A percentile compares a stretch with the other conserved stretches of the same genome.
These are phyloP conservation scores for Claviceps quebecensis DNA, from an alignment of 2,329 filamentous ascomycete species.

Conservation along the genomic window DNA sequence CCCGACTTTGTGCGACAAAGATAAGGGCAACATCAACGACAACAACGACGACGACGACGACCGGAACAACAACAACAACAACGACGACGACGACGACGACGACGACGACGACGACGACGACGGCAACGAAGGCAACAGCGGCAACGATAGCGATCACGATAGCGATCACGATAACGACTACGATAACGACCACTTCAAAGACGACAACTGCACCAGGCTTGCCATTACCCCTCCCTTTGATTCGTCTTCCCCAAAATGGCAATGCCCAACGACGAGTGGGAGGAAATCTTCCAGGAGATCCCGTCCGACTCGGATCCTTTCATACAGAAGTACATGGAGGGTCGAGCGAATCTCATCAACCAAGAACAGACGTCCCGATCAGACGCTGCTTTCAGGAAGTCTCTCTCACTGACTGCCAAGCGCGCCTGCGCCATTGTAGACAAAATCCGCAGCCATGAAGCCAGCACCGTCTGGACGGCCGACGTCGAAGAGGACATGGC, in stretches of 20 bases:
- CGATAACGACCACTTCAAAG: too few species aligned
- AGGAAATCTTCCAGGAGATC: conserved; percentile 40
- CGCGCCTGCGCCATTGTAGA: conserved; percentile 70
- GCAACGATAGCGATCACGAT: too few species aligned
- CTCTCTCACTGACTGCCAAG: conserved; percentile 64
- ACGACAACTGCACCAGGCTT: too few species aligned
- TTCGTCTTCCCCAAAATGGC: conserved; percentile 15
- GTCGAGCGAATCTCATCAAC: conserved; percentile 59
- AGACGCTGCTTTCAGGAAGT: conserved; percentile 54
- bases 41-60: too few species aligned
- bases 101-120: too few species aligned
- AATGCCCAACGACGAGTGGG: conserved; percentile 44
- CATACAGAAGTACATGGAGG: conserved; percentile 66
- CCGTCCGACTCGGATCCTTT: conserved; percentile 54
- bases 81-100: too few species aligned
- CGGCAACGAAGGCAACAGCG: too few species aligned
- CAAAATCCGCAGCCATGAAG: conserved; percentile 66
- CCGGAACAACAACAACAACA: too few species aligned
- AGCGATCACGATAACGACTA: too few species aligned
- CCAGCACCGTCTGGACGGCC: conserved; percentile 60
- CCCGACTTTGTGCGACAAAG: too few species aligned
- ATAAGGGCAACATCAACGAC: too few species aligned
- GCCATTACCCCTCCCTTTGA: neutral
- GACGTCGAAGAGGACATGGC: conserved; percentile 58
- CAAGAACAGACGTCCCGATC: conserved; percentile 75